phyloP scores from a whole-genome alignment of 1,139 yeast species.

The Pichia sp. region DNA sequence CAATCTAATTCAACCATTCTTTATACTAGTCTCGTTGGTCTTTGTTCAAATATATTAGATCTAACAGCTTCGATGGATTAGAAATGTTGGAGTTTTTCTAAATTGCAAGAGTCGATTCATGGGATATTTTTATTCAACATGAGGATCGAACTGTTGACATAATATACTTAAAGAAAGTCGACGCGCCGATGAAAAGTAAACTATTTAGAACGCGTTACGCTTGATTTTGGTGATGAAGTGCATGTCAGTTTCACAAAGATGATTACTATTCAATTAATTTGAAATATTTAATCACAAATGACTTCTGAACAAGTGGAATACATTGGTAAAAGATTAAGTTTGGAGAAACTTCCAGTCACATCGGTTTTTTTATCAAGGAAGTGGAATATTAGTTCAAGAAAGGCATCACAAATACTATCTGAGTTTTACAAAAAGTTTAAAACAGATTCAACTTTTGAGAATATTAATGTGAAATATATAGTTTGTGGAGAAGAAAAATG shows the following conservation, averaged over 20 bases:
- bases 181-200: not conserved
- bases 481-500: conserved; percentile 19
- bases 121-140: no score
- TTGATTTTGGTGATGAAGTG: not conserved
- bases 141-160: no score
- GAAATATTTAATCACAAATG: not conserved
- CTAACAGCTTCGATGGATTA: no score
- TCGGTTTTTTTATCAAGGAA: conserved; percentile 19
- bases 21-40: not conserved
- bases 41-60: not conserved
- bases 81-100: no score
- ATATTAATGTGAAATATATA: conserved; percentile 15
- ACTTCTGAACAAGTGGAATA: conserved; percentile 1
- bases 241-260: no score
- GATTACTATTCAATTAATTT: no score
- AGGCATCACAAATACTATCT: conserved; percentile 19
- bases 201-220: not conserved
- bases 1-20: conserved; percentile 29
- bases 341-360: conserved; percentile 22
- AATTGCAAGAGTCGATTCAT: no score
- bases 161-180: no score
- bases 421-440: conserved; percentile 17
- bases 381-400: conserved; percentile 14
- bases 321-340: conserved; percentile 11
- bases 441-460: conserved; percentile 5